Percentiles rank a stretch among this genome's conserved stretches.
phyloP scores from a whole-genome alignment of 2,329 filamentous ascomycete species.

The Chaetoscypha palmicola region DNA sequence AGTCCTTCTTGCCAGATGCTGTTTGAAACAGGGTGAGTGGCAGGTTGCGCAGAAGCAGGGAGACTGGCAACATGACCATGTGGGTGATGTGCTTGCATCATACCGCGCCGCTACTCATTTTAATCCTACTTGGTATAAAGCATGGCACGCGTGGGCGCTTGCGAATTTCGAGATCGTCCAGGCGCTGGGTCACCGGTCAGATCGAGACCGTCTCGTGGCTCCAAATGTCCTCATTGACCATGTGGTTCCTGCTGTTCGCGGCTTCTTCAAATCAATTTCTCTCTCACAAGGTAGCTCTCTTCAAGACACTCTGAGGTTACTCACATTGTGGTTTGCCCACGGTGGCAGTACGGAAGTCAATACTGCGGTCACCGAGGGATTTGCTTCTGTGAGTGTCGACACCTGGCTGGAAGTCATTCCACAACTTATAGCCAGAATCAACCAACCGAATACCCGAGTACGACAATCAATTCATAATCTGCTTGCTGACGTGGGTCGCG shows the following conservation, averaged over 20 bases:
- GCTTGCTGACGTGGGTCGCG: constrained; percentile 84
- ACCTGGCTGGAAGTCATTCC: constrained; percentile 99
- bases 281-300: constrained; percentile 86
- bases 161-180: constrained; percentile 99
- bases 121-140: constrained; percentile 95
- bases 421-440: constrained; percentile 94
- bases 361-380: constrained; percentile 79
- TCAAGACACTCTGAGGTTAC: constrained; percentile 85
- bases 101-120: constrained; percentile 90
- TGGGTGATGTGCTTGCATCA: constrained; percentile 82
- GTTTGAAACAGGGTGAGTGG: constrained; percentile 95
- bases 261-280: constrained; percentile 96
- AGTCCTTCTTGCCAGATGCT: constrained; percentile 84
- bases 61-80: constrained; percentile 80
- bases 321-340: constrained; percentile 95
- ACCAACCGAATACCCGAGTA: constrained; percentile 84
- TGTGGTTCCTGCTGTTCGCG: constrained; percentile 87
- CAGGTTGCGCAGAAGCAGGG: constrained; percentile 77
- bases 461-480: constrained; percentile 88
- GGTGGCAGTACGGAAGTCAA: constrained; percentile 86
- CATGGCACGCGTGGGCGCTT: constrained; percentile 97
- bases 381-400: constrained; percentile 86
- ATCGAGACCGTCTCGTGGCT: constrained; percentile 41
- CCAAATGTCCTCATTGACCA: constrained; percentile 69
- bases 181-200: constrained; percentile 43